Base-by-base conservation (phyloP, 192 early-diverging fungal genomes). In the Backusella tuberculispora region DNA sequence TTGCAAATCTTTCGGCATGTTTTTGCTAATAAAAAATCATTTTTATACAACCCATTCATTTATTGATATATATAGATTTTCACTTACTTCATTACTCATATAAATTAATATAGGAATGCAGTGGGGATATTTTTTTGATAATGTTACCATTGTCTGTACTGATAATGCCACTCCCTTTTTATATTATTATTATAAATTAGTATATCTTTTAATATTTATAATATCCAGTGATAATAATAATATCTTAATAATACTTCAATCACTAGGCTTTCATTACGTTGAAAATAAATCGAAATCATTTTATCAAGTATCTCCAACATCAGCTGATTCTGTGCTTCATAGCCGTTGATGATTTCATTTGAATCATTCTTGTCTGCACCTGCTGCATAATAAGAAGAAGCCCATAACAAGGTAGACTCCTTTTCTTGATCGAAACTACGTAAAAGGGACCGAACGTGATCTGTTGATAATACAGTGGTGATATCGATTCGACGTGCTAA, bases 381-480 rank as follows among this genome's bases (percentile, higher is more conserved):
- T 34, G 56, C 68, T n/a, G 69, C 68, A 45, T 77, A 63, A 43
- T 77, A 77, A 8, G 76, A 77, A 6, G 76, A 77, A 14, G 76
- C 76, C 76, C 76, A 77, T 9, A 77, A 47, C 6, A 77, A 15
- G 3, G 19, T 70, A 15, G 48, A 34, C 6, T 38, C 21, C 50
- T 72, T 71, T 24, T 66, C 24, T 26, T 56, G 53, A 43, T 77
- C 63, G 42, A 72, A 77, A 48, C 69, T 72, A 29, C 76, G 76
- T 24, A 77, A 42, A 8, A 77, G 38, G 34, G 68, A 63, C 9
- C 76, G 76, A 21, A 77, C 38, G 24, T 77, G 68, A 38, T 77
- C 76, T 63, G 76, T 77, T 53, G 76, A 77, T 43, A 77, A 44
- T 12, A 77, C 76, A 6, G 76, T 77, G 6, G 68, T 77, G 37